phyloP scores from a whole-genome alignment of 1,284 basidiomycete genomes.

The Ustilago lituana region DNA sequence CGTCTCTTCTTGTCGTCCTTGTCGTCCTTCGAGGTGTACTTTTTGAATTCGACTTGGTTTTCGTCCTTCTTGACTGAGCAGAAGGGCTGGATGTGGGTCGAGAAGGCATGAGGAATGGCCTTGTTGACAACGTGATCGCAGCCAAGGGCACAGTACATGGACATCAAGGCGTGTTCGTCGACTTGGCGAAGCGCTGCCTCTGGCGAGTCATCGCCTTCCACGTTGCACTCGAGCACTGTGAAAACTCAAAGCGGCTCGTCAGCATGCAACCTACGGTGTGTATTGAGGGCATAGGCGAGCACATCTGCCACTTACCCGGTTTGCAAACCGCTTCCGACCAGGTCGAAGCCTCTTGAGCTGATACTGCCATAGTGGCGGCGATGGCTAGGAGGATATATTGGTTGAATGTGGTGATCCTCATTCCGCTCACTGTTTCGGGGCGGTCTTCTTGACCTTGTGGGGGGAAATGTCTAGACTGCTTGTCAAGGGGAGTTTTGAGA shows the following conservation, averaged over 20 bases:
- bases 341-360: no score
- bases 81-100: slow-evolving; percentile 13
- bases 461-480: no score
- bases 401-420: not conserved
- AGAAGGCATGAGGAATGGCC: slow-evolving; percentile 1
- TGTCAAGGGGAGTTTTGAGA: no score
- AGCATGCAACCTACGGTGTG: no score
- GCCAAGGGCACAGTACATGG: slow-evolving; percentile 28
- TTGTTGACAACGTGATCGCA: slow-evolving; percentile 32
- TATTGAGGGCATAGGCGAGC: no score
- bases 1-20: slow-evolving; percentile 14
- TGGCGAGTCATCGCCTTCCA: slow-evolving; percentile 21
- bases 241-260: no score
- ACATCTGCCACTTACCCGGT: no score
- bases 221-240: slow-evolving; percentile 19
- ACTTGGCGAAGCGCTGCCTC: slow-evolving; percentile 35
- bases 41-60: slow-evolving; percentile 14
- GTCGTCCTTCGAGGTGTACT: slow-evolving; percentile 15
- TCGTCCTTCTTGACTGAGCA: slow-evolving; percentile 34
- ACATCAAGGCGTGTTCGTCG: slow-evolving; percentile 17
- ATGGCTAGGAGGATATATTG: not conserved
- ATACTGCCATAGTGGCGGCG: not conserved
- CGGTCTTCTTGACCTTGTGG: no score
- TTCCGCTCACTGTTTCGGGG: no score
- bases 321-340: no score